These are phyloP conservation scores for Musa balbisiana DNA, from an alignment of 202 grass and related monocot genomes.

Conservation along the genomic window DNA sequence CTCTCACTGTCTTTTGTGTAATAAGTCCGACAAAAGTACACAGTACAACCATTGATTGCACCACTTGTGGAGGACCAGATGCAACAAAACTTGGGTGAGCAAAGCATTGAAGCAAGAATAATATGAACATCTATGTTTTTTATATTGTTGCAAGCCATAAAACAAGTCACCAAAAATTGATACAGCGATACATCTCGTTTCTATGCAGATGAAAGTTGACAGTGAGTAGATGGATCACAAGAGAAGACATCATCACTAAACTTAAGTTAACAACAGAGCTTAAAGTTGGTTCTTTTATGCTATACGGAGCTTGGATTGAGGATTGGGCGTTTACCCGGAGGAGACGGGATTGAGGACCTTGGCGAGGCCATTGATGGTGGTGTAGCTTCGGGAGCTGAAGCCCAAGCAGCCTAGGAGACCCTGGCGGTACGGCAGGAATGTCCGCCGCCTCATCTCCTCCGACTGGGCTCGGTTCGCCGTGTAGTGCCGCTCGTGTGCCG, in stretches of 20 bases:
- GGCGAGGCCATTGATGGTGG: conserved; percentile 59
- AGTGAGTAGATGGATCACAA: no score
- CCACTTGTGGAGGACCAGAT: background rate
- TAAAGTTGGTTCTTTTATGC: background rate
- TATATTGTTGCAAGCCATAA: no score
- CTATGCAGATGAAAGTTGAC: no score
- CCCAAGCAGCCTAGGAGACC: conserved; percentile 79
- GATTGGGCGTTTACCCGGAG: conserved; percentile 41
- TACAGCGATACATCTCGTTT: no score
- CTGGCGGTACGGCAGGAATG: conserved; percentile 89
- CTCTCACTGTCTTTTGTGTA: background rate
- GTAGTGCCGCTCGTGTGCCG: conserved; percentile 85
- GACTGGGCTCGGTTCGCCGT: conserved; percentile 64
- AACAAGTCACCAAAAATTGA: no score
- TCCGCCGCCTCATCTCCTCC: conserved; percentile 79
- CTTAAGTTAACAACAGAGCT: background rate
- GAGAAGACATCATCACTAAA: no score
- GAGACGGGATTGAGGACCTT: conserved; percentile 90
- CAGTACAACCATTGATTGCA: background rate
- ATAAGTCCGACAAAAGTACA: background rate
- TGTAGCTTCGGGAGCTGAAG: conserved; percentile 78
- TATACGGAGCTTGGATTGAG: background rate
- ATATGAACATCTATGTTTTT: background rate
- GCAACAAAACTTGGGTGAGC: background rate
- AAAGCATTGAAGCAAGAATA: background rate